Base-by-base conservation (phyloP, 2,329 filamentous ascomycete species). In the Epichloe gansuensis region DNA sequence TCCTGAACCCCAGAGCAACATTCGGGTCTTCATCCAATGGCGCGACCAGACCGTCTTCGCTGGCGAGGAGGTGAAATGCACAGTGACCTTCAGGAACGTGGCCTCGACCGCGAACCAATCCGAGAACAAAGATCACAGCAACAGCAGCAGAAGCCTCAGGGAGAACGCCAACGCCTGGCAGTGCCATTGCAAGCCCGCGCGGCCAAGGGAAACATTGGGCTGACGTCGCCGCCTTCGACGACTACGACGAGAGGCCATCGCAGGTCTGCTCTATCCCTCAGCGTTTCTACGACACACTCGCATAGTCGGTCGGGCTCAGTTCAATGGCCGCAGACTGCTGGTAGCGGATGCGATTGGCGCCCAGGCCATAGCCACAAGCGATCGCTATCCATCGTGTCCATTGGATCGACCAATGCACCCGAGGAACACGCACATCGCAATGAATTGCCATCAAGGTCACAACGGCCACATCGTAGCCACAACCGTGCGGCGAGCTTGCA, bases 11-110 rank as follows among this genome's bases (percentile, higher is more conserved):
- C 62, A 67, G 56, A 74, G 73, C 71, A 91, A 94, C 74, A 89
- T 98, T 67, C 87, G 91, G 69, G 91, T 96, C 70, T 95, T 91
- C 68, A 88, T 98, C 69, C 84, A 85, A 72, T 98, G 91, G 87
- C 86, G 89, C 68, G 88, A 95, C 66, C 84, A 91, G 68, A 91
- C 88, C 56, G 88, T 98, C 62, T 98, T 97, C 72, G 88, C 93
- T 53, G 93, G 93, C 69, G 93, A 98, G 75, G 86, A 95, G 65
- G 81, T 97, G 64, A 88, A 91, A 72, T 97, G 93, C 71, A 90
- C 85, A 60, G 95, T 98, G 68, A 96, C 88, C 49, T 98, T 98
- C 73, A 91, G 86, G 71, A 98, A 98, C 67, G 78, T 91, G 57
- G 77, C 81, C 43, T 65, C 78, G 48, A 72, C 70, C 41, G 58